Conservation (phyloP, 139 green algal species). For the Tetratostichococcus sp. region DNA sequence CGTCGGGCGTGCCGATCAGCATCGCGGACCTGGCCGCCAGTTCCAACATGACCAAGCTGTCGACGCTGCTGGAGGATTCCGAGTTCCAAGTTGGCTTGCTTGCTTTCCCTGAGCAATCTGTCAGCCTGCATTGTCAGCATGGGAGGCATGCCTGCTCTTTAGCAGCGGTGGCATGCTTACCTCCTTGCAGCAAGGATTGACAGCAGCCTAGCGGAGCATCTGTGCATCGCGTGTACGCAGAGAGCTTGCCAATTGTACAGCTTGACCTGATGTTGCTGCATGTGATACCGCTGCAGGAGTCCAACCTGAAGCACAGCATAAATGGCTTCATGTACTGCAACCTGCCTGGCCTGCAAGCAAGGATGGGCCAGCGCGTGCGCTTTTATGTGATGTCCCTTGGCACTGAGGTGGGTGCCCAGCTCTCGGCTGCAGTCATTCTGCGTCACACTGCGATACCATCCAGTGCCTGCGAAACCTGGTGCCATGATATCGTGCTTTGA, state of each 20-base stretch:
- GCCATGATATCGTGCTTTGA: no score
- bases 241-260: no score
- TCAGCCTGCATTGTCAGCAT: no score
- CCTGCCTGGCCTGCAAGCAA: constrained; percentile 29
- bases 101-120: no score
- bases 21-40: neutral
- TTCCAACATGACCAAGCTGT: neutral
- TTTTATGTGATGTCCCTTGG: constrained; percentile 55
- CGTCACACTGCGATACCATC: no score
- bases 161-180: no score
- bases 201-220: neutral
- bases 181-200: neutral
- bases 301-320: constrained; percentile 46
- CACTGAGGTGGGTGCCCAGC: constrained; percentile 1
- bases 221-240: no score
- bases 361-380: constrained; percentile 22
- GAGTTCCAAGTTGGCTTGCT: neutral
- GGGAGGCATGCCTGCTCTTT: no score
- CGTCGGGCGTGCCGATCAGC: neutral
- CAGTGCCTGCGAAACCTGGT: no score
- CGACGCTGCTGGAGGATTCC: constrained; percentile 8
- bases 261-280: no score
- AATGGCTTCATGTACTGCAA: constrained; percentile 63
- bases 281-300: constrained; percentile 44
- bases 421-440: no score